phyloP scores from a whole-genome alignment of 192 early-diverging fungal species.

The Radiomyces spectabilis region DNA sequence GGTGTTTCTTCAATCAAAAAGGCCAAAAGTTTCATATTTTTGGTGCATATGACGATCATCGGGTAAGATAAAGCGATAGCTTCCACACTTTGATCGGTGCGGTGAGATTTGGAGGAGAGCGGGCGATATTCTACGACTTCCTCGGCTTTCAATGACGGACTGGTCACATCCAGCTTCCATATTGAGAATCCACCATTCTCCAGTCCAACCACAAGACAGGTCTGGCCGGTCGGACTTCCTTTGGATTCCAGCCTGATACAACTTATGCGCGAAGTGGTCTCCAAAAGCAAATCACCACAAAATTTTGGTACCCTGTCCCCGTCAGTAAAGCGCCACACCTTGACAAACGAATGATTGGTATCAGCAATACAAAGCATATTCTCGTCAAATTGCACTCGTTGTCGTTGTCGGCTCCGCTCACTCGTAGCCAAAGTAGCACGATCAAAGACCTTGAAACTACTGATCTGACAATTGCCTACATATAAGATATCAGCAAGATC shows the following conservation, averaged over 20 bases:
- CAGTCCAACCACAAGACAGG: too few relatives aligned
- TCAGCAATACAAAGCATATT: neutral
- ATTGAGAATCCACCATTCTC: too few relatives aligned
- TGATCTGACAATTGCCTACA: constrained; percentile 5
- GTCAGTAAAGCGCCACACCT: too few relatives aligned
- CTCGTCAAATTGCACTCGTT: neutral
- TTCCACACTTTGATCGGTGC: neutral
- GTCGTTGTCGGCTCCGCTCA: neutral
- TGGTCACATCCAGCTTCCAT: too few relatives aligned
- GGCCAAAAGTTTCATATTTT: constrained; percentile 21
- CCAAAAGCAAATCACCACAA: too few relatives aligned
- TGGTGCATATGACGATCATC: constrained; percentile 23
- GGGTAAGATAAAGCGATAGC: constrained; percentile 17
- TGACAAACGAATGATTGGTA: too few relatives aligned
- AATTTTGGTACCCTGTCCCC: too few relatives aligned
- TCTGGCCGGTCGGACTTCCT: too few relatives aligned
- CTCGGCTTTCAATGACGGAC: neutral
- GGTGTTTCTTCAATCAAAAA: constrained; percentile 1
- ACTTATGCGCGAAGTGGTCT: too few relatives aligned
- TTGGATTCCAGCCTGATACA: too few relatives aligned
- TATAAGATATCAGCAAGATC: neutral
- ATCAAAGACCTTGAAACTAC: neutral
- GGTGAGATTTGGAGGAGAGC: neutral
- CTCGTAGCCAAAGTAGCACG: neutral
- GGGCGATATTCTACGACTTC: constrained; percentile 2